Evolutionary conservation across 2,329 filamentous ascomycete genomes (phyloP).

Genomic region (Sclerotinia borealis): DNA sequence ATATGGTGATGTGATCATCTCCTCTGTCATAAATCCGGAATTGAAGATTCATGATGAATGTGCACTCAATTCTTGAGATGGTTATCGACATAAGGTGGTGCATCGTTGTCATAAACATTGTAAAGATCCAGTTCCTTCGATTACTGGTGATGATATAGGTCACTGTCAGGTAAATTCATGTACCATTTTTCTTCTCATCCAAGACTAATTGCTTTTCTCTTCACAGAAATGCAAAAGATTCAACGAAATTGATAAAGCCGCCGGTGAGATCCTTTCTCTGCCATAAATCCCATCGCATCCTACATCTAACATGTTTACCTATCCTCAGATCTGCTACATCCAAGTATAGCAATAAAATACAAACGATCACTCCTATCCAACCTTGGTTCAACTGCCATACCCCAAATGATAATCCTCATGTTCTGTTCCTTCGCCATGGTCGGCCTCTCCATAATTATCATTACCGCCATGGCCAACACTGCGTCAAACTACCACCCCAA

Average conservation of each 20-base stretch:
- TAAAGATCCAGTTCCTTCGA: conserved; percentile 18
- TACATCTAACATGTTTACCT: neutral
- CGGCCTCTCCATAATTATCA: conserved; percentile 15
- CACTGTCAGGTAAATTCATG: conserved; percentile 17
- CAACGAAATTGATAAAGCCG: conserved; percentile 20
- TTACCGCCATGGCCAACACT: conserved; percentile 5
- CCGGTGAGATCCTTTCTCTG: neutral
- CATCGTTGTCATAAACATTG: conserved; percentile 25
- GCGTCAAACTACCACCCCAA: neutral
- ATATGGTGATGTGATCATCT: conserved; percentile 23
- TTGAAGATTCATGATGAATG: conserved; percentile 24
- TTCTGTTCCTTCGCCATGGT: conserved; percentile 17
- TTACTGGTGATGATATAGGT: conserved; percentile 18
- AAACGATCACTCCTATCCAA: conserved; percentile 22
- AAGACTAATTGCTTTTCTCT: neutral
- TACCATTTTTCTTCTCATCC: fast-evolving
- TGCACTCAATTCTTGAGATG: conserved; percentile 23
- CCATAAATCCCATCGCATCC: neutral
- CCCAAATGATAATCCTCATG: conserved; percentile 22
- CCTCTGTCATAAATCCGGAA: conserved; percentile 21
- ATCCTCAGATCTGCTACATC: conserved; percentile 17
- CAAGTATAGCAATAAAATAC: conserved; percentile 25
- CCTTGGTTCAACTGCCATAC: conserved; percentile 19
- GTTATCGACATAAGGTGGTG: conserved; percentile 16
- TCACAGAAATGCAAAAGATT: conserved; percentile 21